Conservation (phyloP, 768 basidiomycete genomes). For the Strobilomyces dryophilus region DNA sequence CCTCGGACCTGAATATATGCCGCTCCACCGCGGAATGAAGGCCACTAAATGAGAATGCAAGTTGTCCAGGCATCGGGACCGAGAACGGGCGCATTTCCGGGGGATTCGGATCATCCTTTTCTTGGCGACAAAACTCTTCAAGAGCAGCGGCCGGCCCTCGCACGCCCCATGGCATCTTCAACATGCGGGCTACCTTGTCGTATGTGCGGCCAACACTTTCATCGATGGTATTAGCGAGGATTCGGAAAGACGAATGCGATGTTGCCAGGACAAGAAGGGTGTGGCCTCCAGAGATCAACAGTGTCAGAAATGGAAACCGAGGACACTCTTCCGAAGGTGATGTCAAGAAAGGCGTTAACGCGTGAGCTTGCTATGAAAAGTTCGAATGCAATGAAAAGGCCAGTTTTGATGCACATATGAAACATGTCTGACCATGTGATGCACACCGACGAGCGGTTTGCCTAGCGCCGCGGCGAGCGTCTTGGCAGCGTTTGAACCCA, state of each 20-base stretch:
- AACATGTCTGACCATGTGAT: conserved; percentile 76
- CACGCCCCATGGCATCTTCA: conserved; percentile 60
- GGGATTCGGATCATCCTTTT: conserved; percentile 15
- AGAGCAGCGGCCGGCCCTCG: conserved; percentile 78
- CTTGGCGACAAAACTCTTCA: conserved; percentile 58
- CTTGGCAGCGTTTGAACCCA: conserved; percentile 81
- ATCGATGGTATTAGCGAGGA: conserved; percentile 73
- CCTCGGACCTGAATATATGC: conserved; percentile 42
- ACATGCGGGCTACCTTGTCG: conserved; percentile 75
- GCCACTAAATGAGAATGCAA: conserved; percentile 77
- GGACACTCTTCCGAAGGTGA: conserved; percentile 40
- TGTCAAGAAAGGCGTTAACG: conserved; percentile 76
- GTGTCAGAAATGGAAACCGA: conserved; percentile 80
- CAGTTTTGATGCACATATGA: background rate
- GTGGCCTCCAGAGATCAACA: conserved; percentile 93
- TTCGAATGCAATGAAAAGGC: background rate
- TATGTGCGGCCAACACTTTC: conserved; percentile 75
- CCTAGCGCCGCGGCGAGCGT: conserved; percentile 71
- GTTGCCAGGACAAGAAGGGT: conserved; percentile 78
- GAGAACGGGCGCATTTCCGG: conserved; percentile 39
- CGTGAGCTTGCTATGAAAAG: conserved; percentile 79
- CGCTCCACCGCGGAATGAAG: conserved; percentile 70
- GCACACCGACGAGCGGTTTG: conserved; percentile 85
- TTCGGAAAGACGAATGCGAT: conserved; percentile 53
- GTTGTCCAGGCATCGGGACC: conserved; percentile 45